Evolutionary conservation across 768 basidiomycete genomes (phyloP).

Genomic region (Neoboletus magnificus): DNA sequence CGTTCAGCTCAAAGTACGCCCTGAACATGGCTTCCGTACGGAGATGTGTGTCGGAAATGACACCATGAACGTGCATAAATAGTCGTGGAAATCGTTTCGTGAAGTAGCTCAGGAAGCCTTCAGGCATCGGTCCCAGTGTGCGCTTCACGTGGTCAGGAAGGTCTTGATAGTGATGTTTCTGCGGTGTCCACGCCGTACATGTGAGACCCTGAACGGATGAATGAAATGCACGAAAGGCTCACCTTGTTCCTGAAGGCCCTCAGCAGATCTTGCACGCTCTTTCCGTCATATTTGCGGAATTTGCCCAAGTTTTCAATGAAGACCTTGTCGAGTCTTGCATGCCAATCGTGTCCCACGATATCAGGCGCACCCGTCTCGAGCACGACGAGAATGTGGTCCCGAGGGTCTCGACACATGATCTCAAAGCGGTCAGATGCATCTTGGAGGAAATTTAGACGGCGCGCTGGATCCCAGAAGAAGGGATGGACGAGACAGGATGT

Average conservation of each 20-base stretch:
- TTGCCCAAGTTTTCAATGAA: slow-evolving; percentile 96
- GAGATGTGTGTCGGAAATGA: slow-evolving; percentile 69
- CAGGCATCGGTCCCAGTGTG: slow-evolving; percentile 86
- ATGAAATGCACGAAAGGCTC: slow-evolving; percentile 20
- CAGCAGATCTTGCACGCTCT: slow-evolving; percentile 86
- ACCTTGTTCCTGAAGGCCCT: slow-evolving; percentile 96
- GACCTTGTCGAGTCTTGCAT: slow-evolving; percentile 75
- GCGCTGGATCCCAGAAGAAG: slow-evolving; percentile 92
- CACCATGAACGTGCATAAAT: slow-evolving; percentile 89
- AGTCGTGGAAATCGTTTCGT: slow-evolving; percentile 88
- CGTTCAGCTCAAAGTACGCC: slow-evolving; percentile 76
- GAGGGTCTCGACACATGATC: slow-evolving; percentile 93
- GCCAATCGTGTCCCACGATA: slow-evolving; percentile 93
- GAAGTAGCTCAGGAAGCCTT: slow-evolving; percentile 90
- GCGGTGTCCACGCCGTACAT: slow-evolving; percentile 9
- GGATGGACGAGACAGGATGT: slow-evolving; percentile 86
- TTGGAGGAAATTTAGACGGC: slow-evolving; percentile 89
- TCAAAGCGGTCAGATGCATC: slow-evolving; percentile 98
- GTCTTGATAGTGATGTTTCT: slow-evolving; percentile 99
- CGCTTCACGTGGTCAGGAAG: slow-evolving; percentile 88
- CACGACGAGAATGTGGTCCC: slow-evolving; percentile 66
- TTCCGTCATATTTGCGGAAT: slow-evolving; percentile 94
- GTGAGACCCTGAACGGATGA: background rate
- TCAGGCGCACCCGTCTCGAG: slow-evolving; percentile 67
- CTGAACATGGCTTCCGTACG: slow-evolving; percentile 87